Evolutionary conservation across 306 rosid genomes (phyloP), one percentile per base, ranked within the genome.

Genomic region (Rubus parviflorus): DNA sequence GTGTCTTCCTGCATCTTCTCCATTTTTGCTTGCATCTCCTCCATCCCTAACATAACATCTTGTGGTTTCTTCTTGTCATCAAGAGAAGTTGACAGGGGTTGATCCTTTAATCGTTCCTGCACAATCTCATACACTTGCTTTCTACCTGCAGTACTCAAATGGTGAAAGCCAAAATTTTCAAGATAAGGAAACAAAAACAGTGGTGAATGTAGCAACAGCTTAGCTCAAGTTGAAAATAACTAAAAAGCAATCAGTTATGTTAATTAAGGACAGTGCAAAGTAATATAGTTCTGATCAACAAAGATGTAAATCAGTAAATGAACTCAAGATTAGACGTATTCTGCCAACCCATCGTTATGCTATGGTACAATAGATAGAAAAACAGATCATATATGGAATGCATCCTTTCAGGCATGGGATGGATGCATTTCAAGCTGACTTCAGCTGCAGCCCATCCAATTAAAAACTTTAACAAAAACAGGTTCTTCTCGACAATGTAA

Each of bases 71-170:
- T 85, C 57, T 76, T 73, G 74, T 77, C 80, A 62, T 84, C 73
- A 5, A 69, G 80, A 73, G 80, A 79, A 60, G 83, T 30, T 43
- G 80, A 78, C 63, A 61, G 62, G 20, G 86, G 77, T 72, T 75
- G 76, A 75, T 85, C 84, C 63, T 69, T 77, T 15, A 83, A 68
- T 30, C 70, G 85, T 89, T 86, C 88, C 6, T 72, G 81, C 82
- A 81, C 70, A 63, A 81, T 72, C 79, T 82, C 85, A 75, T 80
- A 73, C 53, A 14, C 86, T 40, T 81, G 83, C 79, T 84, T 88
- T 78, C 86, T 79, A 66, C 93, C 97, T 91, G 86, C 40, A 85
- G 74, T 3, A 54, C n/a, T 49, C 48, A 43, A 53, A 70, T 3
- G n/a, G 52, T 13, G 23, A 64, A 54, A 69, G 20, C 15, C 13